Evolutionary conservation across 805 yeast species (phyloP).

Genomic region (Wilhelminamyces savonicus): DNA sequence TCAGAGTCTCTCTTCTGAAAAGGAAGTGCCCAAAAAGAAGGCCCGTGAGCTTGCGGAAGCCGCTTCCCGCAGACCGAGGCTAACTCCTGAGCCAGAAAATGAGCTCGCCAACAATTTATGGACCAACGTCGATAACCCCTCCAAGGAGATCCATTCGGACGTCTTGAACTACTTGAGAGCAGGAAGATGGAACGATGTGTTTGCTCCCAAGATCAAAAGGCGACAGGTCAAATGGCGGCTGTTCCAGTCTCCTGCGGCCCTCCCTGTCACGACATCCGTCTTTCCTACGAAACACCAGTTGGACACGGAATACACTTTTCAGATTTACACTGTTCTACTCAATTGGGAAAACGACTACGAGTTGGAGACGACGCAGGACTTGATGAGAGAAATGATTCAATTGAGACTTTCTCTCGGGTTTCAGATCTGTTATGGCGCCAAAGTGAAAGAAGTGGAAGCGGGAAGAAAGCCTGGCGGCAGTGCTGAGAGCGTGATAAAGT

Average conservation of each 20-base stretch:
- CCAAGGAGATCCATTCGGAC: constrained; percentile 54
- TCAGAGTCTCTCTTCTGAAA: too few relatives aligned
- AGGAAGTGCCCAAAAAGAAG: too few relatives aligned
- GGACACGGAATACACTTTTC: constrained; percentile 66
- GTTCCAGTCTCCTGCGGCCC: constrained; percentile 84
- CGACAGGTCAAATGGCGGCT: constrained; percentile 88
- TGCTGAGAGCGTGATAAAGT: constrained; percentile 49
- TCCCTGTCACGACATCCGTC: constrained; percentile 74
- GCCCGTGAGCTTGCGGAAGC: too few relatives aligned
- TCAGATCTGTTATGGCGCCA: constrained; percentile 76
- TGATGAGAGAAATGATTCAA: constrained; percentile 83
- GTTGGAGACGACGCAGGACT: constrained; percentile 45
- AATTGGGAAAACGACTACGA: constrained; percentile 52
- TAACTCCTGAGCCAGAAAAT: too few relatives aligned
- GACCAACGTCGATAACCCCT: constrained; percentile 56
- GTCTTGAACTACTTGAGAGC: constrained; percentile 52
- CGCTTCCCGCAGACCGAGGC: too few relatives aligned
- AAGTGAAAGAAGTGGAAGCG: constrained; percentile 60
- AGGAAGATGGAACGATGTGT: constrained; percentile 89
- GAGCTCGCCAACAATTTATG: constrained; percentile 22
- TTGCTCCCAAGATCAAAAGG: constrained; percentile 64
- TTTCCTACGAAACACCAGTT: constrained; percentile 72
- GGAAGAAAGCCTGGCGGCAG: constrained; percentile 47
- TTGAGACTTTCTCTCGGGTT: constrained; percentile 80
- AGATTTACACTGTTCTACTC: constrained; percentile 73